phyloP scores from a whole-genome alignment of 2,329 filamentous ascomycete species.

The Dactylellina sp. region DNA sequence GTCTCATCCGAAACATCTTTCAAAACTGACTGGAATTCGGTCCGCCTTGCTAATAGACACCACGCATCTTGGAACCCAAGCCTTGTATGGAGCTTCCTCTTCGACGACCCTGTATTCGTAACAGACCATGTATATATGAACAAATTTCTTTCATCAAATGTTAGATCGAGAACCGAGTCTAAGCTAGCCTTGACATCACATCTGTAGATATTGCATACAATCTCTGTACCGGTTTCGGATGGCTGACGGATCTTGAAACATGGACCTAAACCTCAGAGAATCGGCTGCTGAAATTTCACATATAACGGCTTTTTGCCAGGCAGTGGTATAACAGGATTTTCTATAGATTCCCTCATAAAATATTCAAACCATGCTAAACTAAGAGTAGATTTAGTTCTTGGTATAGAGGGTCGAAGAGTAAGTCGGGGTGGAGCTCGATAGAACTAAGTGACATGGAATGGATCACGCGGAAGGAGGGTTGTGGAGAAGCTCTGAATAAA shows the following conservation, averaged over 20 bases:
- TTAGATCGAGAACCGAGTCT: too few relatives aligned
- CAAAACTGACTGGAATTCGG: conserved; percentile 22
- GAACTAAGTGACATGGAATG: conserved; percentile 18
- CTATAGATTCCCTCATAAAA: conserved; percentile 6
- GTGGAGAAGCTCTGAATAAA: conserved; percentile 40
- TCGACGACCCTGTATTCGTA: conserved; percentile 13
- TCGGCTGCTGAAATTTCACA: conserved; percentile 7
- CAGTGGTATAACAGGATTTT: conserved; percentile 15
- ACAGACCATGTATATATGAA: conserved; percentile 1
- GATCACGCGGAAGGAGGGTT: conserved; percentile 53
- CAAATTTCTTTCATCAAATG: background rate
- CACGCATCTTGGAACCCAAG: conserved; percentile 32
- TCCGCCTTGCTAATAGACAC: conserved; percentile 5
- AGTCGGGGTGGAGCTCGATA: conserved; percentile 32
- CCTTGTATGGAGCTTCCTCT: conserved; percentile 41
- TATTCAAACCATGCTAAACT: conserved; percentile 24
- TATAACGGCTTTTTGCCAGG: conserved; percentile 27
- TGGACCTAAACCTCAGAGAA: too few relatives aligned
- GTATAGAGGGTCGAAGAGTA: conserved; percentile 18
- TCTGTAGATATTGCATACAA: too few relatives aligned
- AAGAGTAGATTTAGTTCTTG: background rate
- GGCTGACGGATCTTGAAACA: conserved; percentile 1
- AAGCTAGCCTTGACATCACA: too few relatives aligned
- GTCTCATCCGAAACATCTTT: conserved; percentile 17
- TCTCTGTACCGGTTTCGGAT: too few relatives aligned